Base-by-base conservation (phyloP, 2,329 filamentous ascomycete species). In the Xylaria sp. region DNA sequence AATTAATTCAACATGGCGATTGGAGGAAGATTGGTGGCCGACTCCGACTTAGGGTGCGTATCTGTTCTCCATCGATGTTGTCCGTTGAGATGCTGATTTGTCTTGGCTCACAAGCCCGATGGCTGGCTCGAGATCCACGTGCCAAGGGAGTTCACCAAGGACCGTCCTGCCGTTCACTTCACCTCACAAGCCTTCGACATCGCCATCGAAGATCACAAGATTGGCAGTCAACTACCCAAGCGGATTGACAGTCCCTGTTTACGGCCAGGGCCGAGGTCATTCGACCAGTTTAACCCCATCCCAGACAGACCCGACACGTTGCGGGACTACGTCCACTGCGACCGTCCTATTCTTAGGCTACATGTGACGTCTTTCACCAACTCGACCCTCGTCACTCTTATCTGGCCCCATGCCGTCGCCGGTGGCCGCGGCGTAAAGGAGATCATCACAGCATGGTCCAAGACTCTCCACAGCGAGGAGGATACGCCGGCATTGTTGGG, bases 1-100 rank as follows among this genome's bases (percentile, higher is more conserved):
- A 15, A 31, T 29, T 62, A 43, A 35, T 62, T 17, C 51, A 58
- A 23, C 44, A 47, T 23, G 54, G 54, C 11, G 59, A 58, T 38
- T 58, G 59, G 54, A 46, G 54, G 23, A 62, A 58, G 40, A 23
- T 58, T 17, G 54, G 59, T 33, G 59, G 49, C 9, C 49, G 49
- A 5, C 49, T 53, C 15, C 49, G 49, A 53, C 23, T 53, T 21
- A 35, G 49, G 49, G 49, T 53, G 37, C 25, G 49, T 53, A 41
- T 21, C 8, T 21, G n/a, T 21, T 41, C 25, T 15, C 35, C 49
- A n/a, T 11, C n/a, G 23, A n/a, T 11, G 9, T 4, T 53, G 23
- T 7, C 15, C 31, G n/a, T 19, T 29, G n/a, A 8, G 25, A 40
- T 46, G 29, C 52, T 54, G 29, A 54, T 35, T 35, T 15, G 19